phyloP scores from a whole-genome alignment of 805 yeast species.

The Yamadazyma phyllophila region DNA sequence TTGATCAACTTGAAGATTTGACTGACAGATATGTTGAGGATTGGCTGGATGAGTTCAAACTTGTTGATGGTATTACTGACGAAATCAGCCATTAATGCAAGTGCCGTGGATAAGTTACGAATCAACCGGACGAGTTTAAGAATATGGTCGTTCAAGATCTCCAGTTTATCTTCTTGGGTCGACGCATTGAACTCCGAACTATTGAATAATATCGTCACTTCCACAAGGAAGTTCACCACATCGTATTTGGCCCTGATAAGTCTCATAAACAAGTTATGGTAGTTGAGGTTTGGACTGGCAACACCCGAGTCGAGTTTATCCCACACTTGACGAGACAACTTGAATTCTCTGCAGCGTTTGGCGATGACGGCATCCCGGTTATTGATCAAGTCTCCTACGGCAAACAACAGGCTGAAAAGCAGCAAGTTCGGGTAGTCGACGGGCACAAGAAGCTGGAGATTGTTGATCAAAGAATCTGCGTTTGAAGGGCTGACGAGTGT shows the following conservation, averaged over 20 bases:
- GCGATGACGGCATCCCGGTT: constrained; percentile 15
- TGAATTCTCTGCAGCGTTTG: constrained; percentile 1
- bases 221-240: constrained; percentile 34
- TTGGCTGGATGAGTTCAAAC: constrained; percentile 21
- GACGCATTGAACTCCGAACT: constrained; percentile 12
- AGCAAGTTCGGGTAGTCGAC: constrained; percentile 5
- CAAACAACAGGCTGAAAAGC: constrained; percentile 14
- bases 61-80: constrained; percentile 19
- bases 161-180: constrained; percentile 20
- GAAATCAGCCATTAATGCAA: constrained; percentile 28
- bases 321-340: constrained; percentile 3
- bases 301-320: constrained; percentile 10
- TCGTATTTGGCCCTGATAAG: constrained; percentile 36
- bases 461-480: constrained; percentile 10
- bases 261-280: constrained; percentile 19
- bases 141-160: constrained; percentile 33
- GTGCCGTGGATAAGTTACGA: constrained; percentile 30
- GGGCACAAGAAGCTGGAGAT: constrained; percentile 19
- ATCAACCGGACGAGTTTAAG: constrained; percentile 38
- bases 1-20: constrained; percentile 36
- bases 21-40: constrained; percentile 30
- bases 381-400: constrained; percentile 16
- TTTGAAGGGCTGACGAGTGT: constrained; percentile 12
- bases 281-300: neutral
- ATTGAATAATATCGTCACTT: constrained; percentile 19